Percentiles rank a stretch among this genome's conserved stretches.
phyloP scores from a whole-genome alignment of 176 grass and related monocot species.

The Phoenix dactylifera region DNA sequence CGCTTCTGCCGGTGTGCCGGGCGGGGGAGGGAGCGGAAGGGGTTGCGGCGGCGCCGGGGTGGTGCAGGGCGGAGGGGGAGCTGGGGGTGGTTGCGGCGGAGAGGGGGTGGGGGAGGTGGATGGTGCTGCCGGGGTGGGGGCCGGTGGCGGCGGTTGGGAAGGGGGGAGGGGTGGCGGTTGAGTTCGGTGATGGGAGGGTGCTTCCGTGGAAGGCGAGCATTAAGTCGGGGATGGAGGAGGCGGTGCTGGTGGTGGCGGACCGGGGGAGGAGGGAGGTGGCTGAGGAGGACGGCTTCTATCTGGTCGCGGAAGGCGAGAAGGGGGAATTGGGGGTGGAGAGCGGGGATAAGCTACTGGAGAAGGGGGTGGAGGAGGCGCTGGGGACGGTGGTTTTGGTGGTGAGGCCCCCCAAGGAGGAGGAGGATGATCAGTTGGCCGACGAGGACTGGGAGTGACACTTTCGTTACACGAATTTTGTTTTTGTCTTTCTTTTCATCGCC shows the following conservation, averaged over 20 bases:
- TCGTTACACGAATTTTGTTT: too few relatives aligned
- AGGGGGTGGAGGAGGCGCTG: constrained; percentile 21
- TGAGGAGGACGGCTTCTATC: constrained; percentile 35
- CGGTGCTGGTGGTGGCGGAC: constrained; percentile 54
- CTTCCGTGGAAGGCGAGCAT: constrained; percentile 34
- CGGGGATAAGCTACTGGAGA: constrained; percentile 37
- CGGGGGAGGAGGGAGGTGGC: constrained; percentile 34
- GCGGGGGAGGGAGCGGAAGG: constrained; percentile 43
- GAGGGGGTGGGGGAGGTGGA: constrained; percentile 67
- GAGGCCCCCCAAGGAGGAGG: constrained; percentile 48
- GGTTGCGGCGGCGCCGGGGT: constrained; percentile 36
- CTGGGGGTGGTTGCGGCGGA: constrained; percentile 63
- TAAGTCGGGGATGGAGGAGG: constrained; percentile 20
- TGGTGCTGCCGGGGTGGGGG: constrained; percentile 63
- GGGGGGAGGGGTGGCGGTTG: constrained; percentile 47
- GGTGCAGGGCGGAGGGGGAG: constrained; percentile 39
- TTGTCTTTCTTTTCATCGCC: too few relatives aligned
- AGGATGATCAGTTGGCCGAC: constrained; percentile 36
- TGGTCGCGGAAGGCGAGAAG: constrained; percentile 51
- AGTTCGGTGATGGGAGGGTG: constrained; percentile 51
- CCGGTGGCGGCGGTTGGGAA: constrained; percentile 34
- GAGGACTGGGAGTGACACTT: constrained; percentile 62
- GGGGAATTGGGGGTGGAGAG: constrained; percentile 51
- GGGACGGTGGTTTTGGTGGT: constrained; percentile 55
- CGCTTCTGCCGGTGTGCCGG: constrained; percentile 46